phyloP scores from a whole-genome alignment of 495 filamentous ascomycete genomes.

The Daldinia bambusicola region DNA sequence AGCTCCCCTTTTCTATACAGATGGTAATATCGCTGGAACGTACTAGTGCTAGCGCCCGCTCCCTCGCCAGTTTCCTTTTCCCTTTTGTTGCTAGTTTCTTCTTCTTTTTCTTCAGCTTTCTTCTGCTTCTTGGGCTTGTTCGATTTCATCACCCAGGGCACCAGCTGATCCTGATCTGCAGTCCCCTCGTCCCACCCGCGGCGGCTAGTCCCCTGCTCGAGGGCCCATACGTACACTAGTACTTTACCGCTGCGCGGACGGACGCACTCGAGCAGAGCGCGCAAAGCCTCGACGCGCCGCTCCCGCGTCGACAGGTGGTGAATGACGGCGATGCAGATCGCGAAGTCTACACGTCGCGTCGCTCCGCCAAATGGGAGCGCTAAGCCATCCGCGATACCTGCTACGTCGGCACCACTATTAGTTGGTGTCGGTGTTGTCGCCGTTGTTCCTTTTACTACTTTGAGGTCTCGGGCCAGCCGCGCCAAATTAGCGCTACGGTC shows the following conservation, averaged over 20 bases:
- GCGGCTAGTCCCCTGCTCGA: slow-evolving; percentile 90
- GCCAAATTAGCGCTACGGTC: slow-evolving; percentile 86
- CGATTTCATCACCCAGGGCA: slow-evolving; percentile 86
- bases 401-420: slow-evolving; percentile 35
- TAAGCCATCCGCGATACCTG: slow-evolving; percentile 78
- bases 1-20: slow-evolving; percentile 88
- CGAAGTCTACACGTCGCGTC: slow-evolving; percentile 81
- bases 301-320: slow-evolving; percentile 91
- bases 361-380: slow-evolving; percentile 70
- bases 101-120: slow-evolving; percentile 27
- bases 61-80: slow-evolving; percentile 17
- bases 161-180: slow-evolving; percentile 90
- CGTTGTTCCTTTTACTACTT: slow-evolving; percentile 58
- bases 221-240: slow-evolving; percentile 94
- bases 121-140: slow-evolving; percentile 49
- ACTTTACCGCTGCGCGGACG: slow-evolving; percentile 66
- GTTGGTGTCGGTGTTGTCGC: no score
- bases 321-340: slow-evolving; percentile 91
- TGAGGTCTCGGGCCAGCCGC: slow-evolving; percentile 73
- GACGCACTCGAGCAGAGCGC: slow-evolving; percentile 75
- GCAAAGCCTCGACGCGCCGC: slow-evolving; percentile 77
- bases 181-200: slow-evolving; percentile 87
- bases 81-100: slow-evolving; percentile 27
- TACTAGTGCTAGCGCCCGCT: slow-evolving; percentile 51
- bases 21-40: slow-evolving; percentile 94